These are phyloP conservation scores for Metrosideros polymorpha DNA, from an alignment of 441 rosid species.

Conservation along the genomic window DNA sequence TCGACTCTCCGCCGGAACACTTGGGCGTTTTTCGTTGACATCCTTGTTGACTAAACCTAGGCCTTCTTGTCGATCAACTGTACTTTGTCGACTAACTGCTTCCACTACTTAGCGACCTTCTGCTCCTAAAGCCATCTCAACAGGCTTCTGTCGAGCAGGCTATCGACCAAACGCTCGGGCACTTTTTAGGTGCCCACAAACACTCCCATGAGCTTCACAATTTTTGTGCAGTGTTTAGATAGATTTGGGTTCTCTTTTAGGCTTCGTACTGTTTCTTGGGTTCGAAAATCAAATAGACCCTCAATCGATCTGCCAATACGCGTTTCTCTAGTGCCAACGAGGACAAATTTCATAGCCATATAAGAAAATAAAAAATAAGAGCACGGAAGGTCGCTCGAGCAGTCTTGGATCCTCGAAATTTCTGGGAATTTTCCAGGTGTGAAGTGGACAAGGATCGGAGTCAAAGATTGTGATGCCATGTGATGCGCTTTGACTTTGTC, in stretches of 20 bases:
- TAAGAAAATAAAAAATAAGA: not conserved
- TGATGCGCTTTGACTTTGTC: not conserved
- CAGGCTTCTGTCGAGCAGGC: not conserved
- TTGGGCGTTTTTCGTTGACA: not conserved
- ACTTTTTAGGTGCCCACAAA: not conserved
- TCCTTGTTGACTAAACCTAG: not conserved
- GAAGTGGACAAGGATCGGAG: not conserved
- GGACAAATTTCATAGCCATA: not conserved
- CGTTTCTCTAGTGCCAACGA: not conserved
- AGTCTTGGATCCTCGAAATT: not conserved
- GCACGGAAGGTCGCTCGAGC: not conserved
- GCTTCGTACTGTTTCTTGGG: not conserved
- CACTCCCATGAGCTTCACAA: not conserved
- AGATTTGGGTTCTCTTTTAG: not conserved
- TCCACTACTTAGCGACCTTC: not conserved
- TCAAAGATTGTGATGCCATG: not conserved
- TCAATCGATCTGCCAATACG: not conserved
- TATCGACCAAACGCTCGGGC: not conserved
- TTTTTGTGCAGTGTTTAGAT: not conserved
- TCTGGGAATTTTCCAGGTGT: not conserved
- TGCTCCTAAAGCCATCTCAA: not conserved
- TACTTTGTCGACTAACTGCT: not conserved
- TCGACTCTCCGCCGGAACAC: not conserved
- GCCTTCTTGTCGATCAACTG: not conserved
- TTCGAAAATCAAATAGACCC: not conserved